Evolutionary conservation across 306 rosid genomes (phyloP).

Genomic region (Rosa multiflora): DNA sequence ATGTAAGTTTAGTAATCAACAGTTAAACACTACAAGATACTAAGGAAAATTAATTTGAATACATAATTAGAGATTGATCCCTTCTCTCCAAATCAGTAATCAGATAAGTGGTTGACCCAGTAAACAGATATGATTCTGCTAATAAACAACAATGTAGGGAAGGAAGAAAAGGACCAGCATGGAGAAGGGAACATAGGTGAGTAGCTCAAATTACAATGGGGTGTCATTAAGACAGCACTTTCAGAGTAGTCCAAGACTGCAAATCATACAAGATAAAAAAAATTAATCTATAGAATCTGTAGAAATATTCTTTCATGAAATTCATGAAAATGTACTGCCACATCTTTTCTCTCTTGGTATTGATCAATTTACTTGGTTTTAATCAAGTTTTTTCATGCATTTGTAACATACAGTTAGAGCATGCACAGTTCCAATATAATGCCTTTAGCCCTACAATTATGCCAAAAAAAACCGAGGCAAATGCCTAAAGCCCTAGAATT

Average conservation of each 20-base stretch:
- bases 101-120: not conserved
- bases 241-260: not conserved
- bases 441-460: not conserved
- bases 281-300: not conserved
- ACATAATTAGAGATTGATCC: not conserved
- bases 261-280: not conserved
- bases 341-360: not conserved
- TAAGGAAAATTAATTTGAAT: slow-evolving; percentile 47
- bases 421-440: not conserved
- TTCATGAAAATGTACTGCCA: not conserved
- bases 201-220: not conserved
- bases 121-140: not conserved
- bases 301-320: not conserved
- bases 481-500: not conserved
- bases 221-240: not conserved
- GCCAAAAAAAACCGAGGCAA: not conserved
- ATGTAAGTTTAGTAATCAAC: slow-evolving; percentile 65
- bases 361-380: not conserved
- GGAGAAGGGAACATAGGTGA: not conserved
- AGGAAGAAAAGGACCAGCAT: not conserved
- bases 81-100: not conserved
- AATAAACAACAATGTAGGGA: not conserved
- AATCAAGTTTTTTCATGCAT: not conserved
- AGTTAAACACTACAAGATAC: slow-evolving; percentile 66
- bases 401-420: not conserved